A percentile compares a stretch with the other conserved stretches of the same genome.
Evolutionary conservation across 2,329 filamentous ascomycete genomes (phyloP).

Genomic region (Talaromyces sp.): DNA sequence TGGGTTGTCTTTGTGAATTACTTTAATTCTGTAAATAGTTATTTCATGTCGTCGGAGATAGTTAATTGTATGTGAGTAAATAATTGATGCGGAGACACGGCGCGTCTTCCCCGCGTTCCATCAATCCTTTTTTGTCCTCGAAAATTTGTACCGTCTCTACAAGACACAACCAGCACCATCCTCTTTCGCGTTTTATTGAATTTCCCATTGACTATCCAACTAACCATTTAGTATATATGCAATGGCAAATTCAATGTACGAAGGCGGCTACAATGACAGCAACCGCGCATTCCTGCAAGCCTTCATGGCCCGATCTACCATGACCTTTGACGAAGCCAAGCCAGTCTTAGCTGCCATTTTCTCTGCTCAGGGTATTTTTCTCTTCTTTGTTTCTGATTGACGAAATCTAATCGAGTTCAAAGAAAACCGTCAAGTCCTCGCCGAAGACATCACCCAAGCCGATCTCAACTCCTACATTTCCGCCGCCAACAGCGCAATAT

Average conservation of each 20-base stretch:
- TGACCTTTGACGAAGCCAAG: slow-evolving; percentile 70
- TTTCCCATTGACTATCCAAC: background rate
- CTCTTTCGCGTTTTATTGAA: background rate
- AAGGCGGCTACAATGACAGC: slow-evolving; percentile 52
- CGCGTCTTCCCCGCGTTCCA: slow-evolving; percentile 15
- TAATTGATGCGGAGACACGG: background rate
- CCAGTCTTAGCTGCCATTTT: slow-evolving; percentile 72
- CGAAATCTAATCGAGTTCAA: background rate
- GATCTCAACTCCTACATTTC: slow-evolving; percentile 65
- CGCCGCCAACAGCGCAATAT: slow-evolving; percentile 65
- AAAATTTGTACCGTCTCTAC: background rate
- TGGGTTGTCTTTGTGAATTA: slow-evolving; percentile 38
- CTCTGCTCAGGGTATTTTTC: slow-evolving; percentile 49
- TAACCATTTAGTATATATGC: background rate
- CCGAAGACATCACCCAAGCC: slow-evolving; percentile 62
- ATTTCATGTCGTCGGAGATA: no score
- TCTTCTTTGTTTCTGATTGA: background rate
- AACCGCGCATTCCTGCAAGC: slow-evolving; percentile 90
- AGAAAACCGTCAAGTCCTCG: slow-evolving; percentile 46
- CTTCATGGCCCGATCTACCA: slow-evolving; percentile 69
- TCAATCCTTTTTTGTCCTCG: background rate
- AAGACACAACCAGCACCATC: background rate
- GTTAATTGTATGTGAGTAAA: no score
- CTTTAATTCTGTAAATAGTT: background rate
- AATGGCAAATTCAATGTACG: slow-evolving; percentile 19